Evolutionary conservation across 768 basidiomycete species (phyloP).

Genomic region (Mycena albidolilacea): DNA sequence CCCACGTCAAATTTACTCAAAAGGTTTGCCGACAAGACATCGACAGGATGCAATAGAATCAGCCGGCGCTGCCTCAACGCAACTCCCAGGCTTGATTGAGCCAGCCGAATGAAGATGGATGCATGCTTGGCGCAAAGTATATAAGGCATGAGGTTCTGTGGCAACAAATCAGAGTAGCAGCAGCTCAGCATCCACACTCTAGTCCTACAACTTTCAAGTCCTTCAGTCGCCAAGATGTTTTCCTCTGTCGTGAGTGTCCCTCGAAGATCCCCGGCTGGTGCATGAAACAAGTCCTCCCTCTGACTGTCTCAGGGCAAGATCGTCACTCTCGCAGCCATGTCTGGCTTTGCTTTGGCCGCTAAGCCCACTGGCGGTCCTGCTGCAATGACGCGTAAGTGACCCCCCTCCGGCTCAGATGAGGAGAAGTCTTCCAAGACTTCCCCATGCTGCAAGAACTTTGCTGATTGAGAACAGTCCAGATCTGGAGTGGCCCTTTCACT

Average conservation of each 20-base stretch:
- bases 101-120: slow-evolving; percentile 12
- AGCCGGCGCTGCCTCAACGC: slow-evolving; percentile 3
- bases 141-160: slow-evolving; percentile 10
- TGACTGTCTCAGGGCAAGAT: slow-evolving; percentile 9
- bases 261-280: slow-evolving; percentile 1
- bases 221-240: slow-evolving; percentile 10
- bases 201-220: background rate
- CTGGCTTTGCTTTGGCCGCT: slow-evolving; percentile 9
- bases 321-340: slow-evolving; percentile 8
- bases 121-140: slow-evolving; percentile 12
- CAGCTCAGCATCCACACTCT: slow-evolving; percentile 2
- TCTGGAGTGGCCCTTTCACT: slow-evolving; percentile 19
- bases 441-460: too few species aligned
- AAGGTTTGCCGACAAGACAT: slow-evolving; percentile 2
- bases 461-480: slow-evolving; percentile 3
- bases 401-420: too few species aligned
- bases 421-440: too few species aligned
- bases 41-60: background rate
- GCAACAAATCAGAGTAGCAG: background rate
- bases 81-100: slow-evolving; percentile 13
- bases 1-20: background rate
- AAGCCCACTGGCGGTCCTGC: slow-evolving; percentile 1
- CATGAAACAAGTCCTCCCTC: background rate
- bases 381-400: background rate
- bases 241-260: slow-evolving; percentile 15